These are phyloP conservation scores for Elaphomyces granulatus DNA, from an alignment of 495 filamentous ascomycete species.

Conservation along the genomic window DNA sequence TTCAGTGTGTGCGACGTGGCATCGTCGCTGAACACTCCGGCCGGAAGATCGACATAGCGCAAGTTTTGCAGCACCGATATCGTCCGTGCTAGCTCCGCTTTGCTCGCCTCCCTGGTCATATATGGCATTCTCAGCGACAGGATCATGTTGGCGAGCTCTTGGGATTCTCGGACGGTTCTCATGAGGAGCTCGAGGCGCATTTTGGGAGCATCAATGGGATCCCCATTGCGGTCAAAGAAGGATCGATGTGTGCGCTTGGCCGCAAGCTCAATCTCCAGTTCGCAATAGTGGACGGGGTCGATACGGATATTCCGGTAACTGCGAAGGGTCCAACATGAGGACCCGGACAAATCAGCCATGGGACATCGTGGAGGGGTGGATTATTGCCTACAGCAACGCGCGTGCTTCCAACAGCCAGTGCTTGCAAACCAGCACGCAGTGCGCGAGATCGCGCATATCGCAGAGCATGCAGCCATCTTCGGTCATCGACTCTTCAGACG, in stretches of 20 bases:
- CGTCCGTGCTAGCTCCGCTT: conserved; percentile 68
- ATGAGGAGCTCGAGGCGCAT: conserved; percentile 64
- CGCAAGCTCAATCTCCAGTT: conserved; percentile 63
- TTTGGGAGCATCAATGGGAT: conserved; percentile 62
- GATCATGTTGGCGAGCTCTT: conserved; percentile 48
- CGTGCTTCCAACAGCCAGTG: conserved; percentile 49
- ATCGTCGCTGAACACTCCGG: conserved; percentile 68
- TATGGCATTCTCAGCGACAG: conserved; percentile 83
- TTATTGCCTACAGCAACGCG: conserved; percentile 46
- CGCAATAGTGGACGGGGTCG: conserved; percentile 90
- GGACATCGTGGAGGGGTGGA: not conserved
- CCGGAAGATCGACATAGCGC: conserved; percentile 77
- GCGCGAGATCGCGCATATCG: conserved; percentile 80
- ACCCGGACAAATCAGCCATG: not conserved
- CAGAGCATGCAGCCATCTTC: conserved; percentile 91
- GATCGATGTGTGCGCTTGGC: conserved; percentile 63
- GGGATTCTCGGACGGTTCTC: conserved; percentile 63
- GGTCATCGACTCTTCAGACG: conserved; percentile 66
- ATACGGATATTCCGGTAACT: conserved; percentile 87
- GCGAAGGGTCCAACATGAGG: conserved; percentile 1
- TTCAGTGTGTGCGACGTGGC: conserved; percentile 55
- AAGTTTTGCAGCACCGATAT: conserved; percentile 76
- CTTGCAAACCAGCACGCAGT: conserved; percentile 57
- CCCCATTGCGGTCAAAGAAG: conserved; percentile 58
- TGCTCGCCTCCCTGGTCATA: conserved; percentile 83